Evolutionary conservation across 345 rosid species (phyloP), one percentile per base, ranked within the genome.

Genomic region (Gossypium arboreum): DNA sequence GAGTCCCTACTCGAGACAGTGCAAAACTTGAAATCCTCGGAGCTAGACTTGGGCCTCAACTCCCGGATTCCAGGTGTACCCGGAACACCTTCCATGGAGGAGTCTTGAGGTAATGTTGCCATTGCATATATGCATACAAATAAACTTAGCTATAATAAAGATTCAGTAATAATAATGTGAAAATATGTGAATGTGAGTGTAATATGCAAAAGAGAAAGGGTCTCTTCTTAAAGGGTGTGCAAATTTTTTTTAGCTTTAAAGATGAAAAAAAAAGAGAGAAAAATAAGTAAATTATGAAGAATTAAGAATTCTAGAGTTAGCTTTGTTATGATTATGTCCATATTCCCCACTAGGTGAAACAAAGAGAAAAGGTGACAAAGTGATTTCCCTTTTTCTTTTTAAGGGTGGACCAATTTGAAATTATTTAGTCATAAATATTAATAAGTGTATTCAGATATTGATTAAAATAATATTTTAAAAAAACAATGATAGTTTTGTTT

Each of bases 1-100:
- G 25, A 7, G 95, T 17, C 18, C 58, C 22, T 6, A 17, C 20
- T n/a, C 9, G 18, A 18, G 92, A 48, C 52, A 2, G 52, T 48
- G 52, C 52, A 48, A 48, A 48, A 12, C 52, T 48, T 48, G 52
- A 48, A 48, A 15, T 48, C 52, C 52, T 48, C 52, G 52, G 52
- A 48, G 52, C 52, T 48, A 48, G 52, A 48, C 52, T 48, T 17
- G 3, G 50, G 12, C 50, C 50, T 45, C 50, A 45, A 13, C 12
- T 45, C 50, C 50, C 12, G 13, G 52, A 12, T 48, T 15, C 52
- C 15, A 15, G 52, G 15, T 48, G 15, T 48, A 2, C 3, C 52
- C 52, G 52, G 52, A 48, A 48, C 52, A 12, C 52, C 52, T 48
- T 48, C 52, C 52, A 48, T 48, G 52, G 52, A 48, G 52, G 52